Evolutionary conservation across 2,329 filamentous ascomycete species (phyloP), one percentile per base, ranked within the genome.

Genomic region (Verticillium longisporum): DNA sequence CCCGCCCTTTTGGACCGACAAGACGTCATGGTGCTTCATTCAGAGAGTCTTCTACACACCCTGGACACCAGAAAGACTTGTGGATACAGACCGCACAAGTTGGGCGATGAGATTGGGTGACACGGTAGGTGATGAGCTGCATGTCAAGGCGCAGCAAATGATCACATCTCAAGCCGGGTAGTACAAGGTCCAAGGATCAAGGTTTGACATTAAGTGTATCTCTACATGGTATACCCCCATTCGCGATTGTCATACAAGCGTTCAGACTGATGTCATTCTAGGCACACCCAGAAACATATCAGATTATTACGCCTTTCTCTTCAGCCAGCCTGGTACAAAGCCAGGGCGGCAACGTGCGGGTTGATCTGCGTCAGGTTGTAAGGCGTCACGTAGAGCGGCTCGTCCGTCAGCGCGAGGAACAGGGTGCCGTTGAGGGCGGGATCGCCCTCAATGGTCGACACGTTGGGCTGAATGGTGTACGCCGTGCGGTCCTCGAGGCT

Each of bases 341-440:
- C 88, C 60, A 92, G 78, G 26, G 91, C 90, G 61, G 85, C 84
- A 38, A 95, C 87, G 67, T 92, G 89, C 0, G 89, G 86, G 65
- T 95, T 94, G 21, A 94, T 79, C 79, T 84, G 80, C 31, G 79
- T 83, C 62, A 94, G 62, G 70, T 95, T 95, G 73, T 91, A 94
- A 0, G 90, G 88, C 7, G 90, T 93, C 2, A 93, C 80, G 63
- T 79, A 86, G 0, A 87, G 66, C 65, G 92, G 82, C 0, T 73
- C 70, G 67, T 94, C 90, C 0, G 90, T 94, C 11, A 96, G 70
- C 0, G 86, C 88, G 56, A 96, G 76, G 70, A 94, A 95, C 74
- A 92, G 89, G 4, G 91, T 95, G 0, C 84, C 88, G 66, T 95
- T 95, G 58, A 90, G 79, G 1, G 84, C 83, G 0, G 87, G 87